Conservation (phyloP, 1,284 basidiomycete species). For the Marasmius sp. region DNA sequence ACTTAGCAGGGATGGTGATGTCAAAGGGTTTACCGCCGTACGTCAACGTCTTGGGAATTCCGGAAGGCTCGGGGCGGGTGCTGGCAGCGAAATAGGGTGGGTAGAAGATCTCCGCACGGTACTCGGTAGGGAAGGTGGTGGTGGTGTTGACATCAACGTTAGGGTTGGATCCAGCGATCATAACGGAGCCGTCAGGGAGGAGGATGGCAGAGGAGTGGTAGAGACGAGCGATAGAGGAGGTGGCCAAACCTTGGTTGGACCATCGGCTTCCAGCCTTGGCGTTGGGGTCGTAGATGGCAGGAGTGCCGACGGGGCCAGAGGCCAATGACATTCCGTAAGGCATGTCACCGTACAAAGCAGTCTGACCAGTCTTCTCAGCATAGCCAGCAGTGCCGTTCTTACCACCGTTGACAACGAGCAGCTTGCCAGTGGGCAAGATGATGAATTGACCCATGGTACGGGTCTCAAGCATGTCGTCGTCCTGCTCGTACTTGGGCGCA, state of each 20-base stretch:
- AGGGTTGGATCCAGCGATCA: slow-evolving; percentile 91
- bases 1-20: slow-evolving; percentile 54
- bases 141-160: slow-evolving; percentile 79
- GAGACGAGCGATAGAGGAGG: slow-evolving; percentile 69
- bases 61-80: slow-evolving; percentile 69
- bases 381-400: not conserved
- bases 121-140: slow-evolving; percentile 81
- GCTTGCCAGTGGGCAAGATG: not conserved
- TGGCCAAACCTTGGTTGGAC: slow-evolving; percentile 61
- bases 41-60: slow-evolving; percentile 69
- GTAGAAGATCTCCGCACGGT: slow-evolving; percentile 86
- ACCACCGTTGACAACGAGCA: not conserved
- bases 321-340: slow-evolving; percentile 50
- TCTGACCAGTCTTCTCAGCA: not conserved
- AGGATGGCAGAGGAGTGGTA: slow-evolving; percentile 91
- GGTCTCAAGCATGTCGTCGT: slow-evolving; percentile 70
- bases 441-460: not conserved
- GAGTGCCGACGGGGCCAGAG: slow-evolving; percentile 64
- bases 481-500: not conserved
- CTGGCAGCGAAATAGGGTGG: slow-evolving; percentile 78
- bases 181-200: slow-evolving; percentile 82
- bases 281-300: slow-evolving; percentile 76
- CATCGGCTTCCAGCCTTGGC: slow-evolving; percentile 66
- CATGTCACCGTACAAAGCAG: not conserved
- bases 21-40: slow-evolving; percentile 86